These are phyloP conservation scores for Quercus cerris DNA, from an alignment of 306 rosid species.

Conservation along the genomic window DNA sequence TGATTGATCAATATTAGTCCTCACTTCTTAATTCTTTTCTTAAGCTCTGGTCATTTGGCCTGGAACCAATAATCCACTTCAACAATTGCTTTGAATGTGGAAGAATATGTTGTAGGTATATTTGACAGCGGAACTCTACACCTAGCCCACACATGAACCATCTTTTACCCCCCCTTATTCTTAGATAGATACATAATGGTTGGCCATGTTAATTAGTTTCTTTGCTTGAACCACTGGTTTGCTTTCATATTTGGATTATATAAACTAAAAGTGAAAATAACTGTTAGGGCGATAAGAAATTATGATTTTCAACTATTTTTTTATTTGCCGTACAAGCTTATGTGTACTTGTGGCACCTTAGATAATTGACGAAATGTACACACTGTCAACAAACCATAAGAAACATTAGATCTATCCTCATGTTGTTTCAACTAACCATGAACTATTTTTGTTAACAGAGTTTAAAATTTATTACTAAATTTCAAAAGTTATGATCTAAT, in stretches of 20 bases:
- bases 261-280: constrained; percentile 4
- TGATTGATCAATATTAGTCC: background rate
- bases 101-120: background rate
- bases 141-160: background rate
- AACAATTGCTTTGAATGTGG: background rate
- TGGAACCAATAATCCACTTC: background rate
- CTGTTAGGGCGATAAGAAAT: background rate
- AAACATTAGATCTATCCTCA: too few species aligned
- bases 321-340: background rate
- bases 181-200: constrained; percentile 23
- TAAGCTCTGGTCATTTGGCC: background rate
- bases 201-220: constrained; percentile 27
- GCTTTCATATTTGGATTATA: background rate
- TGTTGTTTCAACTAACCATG: too few species aligned
- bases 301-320: background rate
- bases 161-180: background rate
- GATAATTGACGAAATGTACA: too few species aligned
- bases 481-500: background rate
- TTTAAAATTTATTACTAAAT: background rate
- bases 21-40: background rate
- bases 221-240: constrained; percentile 29
- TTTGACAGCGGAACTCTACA: background rate
- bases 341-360: background rate
- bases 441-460: too few species aligned
- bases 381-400: too few species aligned